Evolutionary conservation across 2,329 filamentous ascomycete species (phyloP), one percentile per base, ranked within the genome.

Genomic region (Fusarium staphyleae): DNA sequence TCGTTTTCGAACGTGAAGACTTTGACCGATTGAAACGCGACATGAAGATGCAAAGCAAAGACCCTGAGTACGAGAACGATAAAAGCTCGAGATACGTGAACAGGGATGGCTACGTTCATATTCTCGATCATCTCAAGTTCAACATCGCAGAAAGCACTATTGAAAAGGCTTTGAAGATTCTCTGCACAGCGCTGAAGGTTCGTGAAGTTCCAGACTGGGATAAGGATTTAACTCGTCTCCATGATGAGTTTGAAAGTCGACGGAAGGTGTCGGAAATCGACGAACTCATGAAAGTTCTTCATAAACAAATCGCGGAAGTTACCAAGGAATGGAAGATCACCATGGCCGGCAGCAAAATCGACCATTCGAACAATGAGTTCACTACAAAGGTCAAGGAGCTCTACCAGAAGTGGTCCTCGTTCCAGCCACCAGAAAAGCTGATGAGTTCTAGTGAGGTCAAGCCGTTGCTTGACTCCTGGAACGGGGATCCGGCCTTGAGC

Each of bases 71-170:
- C 62, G 77, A 78, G 48, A 70, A 68, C 3, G 70, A 75, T 0
- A 57, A 52, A 5, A 75, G 73, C 61, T 55, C 55, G 0, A 47
- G 62, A 3, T 57, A 53, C 6, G 32, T 26, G 5, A 32, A 41
- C 13, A 47, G 57, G 9, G 50, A 69, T 14, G 61, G 69, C 0
- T 69, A 62, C 2, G 44, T 55, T 0, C 83, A 89, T 49, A 82
- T 90, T 3, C 77, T 88, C 5, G 88, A 91, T 65, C 77, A 79
- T 30, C 73, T 91, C 7, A 86, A 82, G 57, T 87, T 85, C 14
- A 57, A 70, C 0, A 74, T 86, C 2, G 80, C 84, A 0, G 69
- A 78, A 11, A 69, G 72, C 0, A 68, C 70, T 0, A 74, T 84
- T 9, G 67, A 74, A 0, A 35, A 50, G 1, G 75, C 76, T 18